phyloP scores from a whole-genome alignment of 2,329 filamentous ascomycete genomes.

The Blastomyces percursus region DNA sequence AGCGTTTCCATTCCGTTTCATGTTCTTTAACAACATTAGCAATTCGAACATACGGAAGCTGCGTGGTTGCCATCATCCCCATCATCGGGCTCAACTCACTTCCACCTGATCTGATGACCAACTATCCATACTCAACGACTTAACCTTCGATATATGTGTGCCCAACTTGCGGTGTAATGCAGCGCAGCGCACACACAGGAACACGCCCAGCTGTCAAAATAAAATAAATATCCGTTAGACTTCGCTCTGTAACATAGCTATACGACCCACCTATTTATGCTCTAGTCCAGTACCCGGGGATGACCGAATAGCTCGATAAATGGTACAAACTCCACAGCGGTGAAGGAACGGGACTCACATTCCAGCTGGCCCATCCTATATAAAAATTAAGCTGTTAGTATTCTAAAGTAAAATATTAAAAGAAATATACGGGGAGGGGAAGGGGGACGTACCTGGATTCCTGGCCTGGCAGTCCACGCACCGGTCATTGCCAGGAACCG shows the following conservation, averaged over 20 bases:
- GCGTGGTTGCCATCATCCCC: constrained; percentile 3
- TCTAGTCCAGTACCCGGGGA: background rate
- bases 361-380: constrained; percentile 92
- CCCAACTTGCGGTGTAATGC: constrained; percentile 91
- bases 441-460: constrained; percentile 64
- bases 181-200: constrained; percentile 96
- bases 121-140: constrained; percentile 96
- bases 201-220: constrained; percentile 66
- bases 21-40: constrained; percentile 50
- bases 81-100: constrained; percentile 43
- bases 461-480: constrained; percentile 88
- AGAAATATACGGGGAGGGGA: background rate
- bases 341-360: constrained; percentile 47
- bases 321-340: background rate
- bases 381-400: constrained; percentile 24
- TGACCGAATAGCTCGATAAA: background rate
- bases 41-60: constrained; percentile 1
- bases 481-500: constrained; percentile 74
- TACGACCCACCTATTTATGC: background rate
- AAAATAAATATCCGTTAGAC: constrained; percentile 6
- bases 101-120: constrained; percentile 96
- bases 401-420: constrained; percentile 1
- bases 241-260: background rate
- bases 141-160: constrained; percentile 97
- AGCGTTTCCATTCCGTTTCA: constrained; percentile 83